Evolutionary conservation across 108 stramenopile genomes (phyloP).

Genomic region (Cylindrotheca closterium): DNA sequence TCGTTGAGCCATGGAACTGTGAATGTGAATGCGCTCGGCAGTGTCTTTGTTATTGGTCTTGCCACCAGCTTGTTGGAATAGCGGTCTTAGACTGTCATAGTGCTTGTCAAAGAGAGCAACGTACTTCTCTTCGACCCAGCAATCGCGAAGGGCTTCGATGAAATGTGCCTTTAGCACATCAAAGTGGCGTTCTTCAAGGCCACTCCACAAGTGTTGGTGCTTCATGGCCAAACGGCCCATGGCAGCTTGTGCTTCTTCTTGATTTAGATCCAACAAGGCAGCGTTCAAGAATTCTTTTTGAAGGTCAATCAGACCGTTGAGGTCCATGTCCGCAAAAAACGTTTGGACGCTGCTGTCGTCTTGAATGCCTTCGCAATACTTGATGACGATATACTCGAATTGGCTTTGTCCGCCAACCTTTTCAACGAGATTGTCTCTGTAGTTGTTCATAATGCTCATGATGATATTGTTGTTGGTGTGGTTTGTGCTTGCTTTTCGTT

Average conservation of each 20-base stretch:
- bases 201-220: not conserved
- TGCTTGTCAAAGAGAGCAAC: too few relatives aligned
- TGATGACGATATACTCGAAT: too few relatives aligned
- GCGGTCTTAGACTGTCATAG: too few relatives aligned
- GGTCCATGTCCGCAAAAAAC: not conserved
- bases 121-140: not conserved
- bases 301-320: conserved; percentile 5
- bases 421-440: conserved; percentile 8
- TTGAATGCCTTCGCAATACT: too few relatives aligned
- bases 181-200: not conserved
- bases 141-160: not conserved
- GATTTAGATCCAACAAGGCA: not conserved
- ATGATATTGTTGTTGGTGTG: too few relatives aligned
- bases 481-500: too few relatives aligned
- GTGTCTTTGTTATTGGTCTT: too few relatives aligned
- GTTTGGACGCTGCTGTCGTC: not conserved
- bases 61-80: too few relatives aligned
- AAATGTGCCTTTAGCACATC: conserved; percentile 1
- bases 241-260: too few relatives aligned
- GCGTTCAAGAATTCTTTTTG: not conserved
- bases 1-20: too few relatives aligned
- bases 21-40: too few relatives aligned
- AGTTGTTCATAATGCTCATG: not conserved
- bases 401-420: not conserved
- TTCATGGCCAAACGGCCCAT: not conserved